A percentile compares a stretch with the other conserved stretches of the same genome.
Conservation (phyloP, 2,329 filamentous ascomycete genomes). For the Cladosporium sphaerospermum region DNA sequence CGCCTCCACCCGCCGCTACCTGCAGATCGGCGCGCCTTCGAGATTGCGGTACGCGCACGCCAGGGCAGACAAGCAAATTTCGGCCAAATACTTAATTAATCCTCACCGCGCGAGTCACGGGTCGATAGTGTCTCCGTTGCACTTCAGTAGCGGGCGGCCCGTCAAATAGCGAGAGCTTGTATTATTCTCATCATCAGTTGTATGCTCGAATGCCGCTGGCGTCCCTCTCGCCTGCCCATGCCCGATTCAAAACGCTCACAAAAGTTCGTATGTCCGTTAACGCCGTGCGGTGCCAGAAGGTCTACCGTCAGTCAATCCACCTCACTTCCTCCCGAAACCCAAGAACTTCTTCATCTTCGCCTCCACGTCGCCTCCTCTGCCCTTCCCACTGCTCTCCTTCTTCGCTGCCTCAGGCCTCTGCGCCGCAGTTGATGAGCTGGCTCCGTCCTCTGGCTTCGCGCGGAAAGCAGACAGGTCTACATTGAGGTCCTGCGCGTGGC, state of each 20-base stretch:
- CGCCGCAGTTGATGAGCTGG: slow-evolving; percentile 7
- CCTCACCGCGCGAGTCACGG: too few relatives aligned
- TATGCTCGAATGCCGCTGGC: too few relatives aligned
- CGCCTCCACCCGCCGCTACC: too few relatives aligned
- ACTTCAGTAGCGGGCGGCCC: too few relatives aligned
- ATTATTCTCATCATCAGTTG: too few relatives aligned
- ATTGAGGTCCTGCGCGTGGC: slow-evolving; percentile 60
- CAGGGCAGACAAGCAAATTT: too few relatives aligned
- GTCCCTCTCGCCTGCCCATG: not conserved
- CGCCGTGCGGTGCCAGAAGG: not conserved
- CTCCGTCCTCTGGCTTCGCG: slow-evolving; percentile 19
- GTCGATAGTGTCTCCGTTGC: too few relatives aligned
- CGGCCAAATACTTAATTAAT: too few relatives aligned
- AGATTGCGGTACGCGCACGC: too few relatives aligned
- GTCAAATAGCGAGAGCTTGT: too few relatives aligned
- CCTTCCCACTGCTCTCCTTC: slow-evolving; percentile 26
- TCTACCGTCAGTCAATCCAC: not conserved
- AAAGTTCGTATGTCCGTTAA: not conserved
- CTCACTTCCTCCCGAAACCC: slow-evolving; percentile 62
- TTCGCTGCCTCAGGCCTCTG: slow-evolving; percentile 25
- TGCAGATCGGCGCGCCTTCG: too few relatives aligned
- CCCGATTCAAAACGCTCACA: not conserved
- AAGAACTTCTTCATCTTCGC: slow-evolving; percentile 64
- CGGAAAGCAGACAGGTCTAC: slow-evolving; percentile 45
- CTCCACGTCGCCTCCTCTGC: slow-evolving; percentile 32